These are phyloP conservation scores for Penicillium olsonii DNA, from an alignment of 2,329 filamentous ascomycete genomes.

Conservation along the genomic window DNA sequence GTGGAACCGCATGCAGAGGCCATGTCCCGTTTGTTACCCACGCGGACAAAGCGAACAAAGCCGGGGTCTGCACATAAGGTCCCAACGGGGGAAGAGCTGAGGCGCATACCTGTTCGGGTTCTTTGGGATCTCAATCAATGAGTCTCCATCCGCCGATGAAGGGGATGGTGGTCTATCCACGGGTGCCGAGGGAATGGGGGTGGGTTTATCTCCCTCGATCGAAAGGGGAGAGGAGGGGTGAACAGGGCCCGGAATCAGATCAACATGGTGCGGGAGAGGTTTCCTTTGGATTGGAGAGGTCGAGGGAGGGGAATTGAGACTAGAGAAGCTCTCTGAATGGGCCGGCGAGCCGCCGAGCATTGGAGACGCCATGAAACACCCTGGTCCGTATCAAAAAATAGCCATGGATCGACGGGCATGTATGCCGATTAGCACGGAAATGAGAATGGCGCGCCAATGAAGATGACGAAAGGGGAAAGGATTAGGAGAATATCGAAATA, in stretches of 20 bases:
- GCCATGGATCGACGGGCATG: constrained; percentile 27
- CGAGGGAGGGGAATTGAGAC: constrained; percentile 30
- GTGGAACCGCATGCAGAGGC: constrained; percentile 23
- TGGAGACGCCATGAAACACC: constrained; percentile 24
- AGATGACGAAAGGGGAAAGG: constrained; percentile 25
- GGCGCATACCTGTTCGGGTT: constrained; percentile 43
- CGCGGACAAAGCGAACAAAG: constrained; percentile 2
- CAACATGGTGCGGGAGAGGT: constrained; percentile 54
- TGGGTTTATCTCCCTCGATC: constrained; percentile 26
- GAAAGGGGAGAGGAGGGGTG: constrained; percentile 28
- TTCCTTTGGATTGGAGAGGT: constrained; percentile 51
- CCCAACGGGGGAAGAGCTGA: constrained; percentile 6
- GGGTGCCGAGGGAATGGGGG: constrained; percentile 20
- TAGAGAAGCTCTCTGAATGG: constrained; percentile 14
- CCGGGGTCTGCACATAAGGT: constrained; percentile 7
- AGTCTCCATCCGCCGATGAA: constrained; percentile 29
- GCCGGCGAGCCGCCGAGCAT: constrained; percentile 21
- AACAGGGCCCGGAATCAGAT: constrained; percentile 35
- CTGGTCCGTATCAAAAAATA: constrained; percentile 26
- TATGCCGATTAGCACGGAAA: constrained; percentile 25
- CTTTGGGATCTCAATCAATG: constrained; percentile 35
- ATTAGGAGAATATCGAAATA: constrained; percentile 15
- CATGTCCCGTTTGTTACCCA: constrained; percentile 15
- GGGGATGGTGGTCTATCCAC: constrained; percentile 22
- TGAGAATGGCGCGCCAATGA: constrained; percentile 19